phyloP scores from a whole-genome alignment of 108 stramenopile genomes.

The Skeletonema tropicum region DNA sequence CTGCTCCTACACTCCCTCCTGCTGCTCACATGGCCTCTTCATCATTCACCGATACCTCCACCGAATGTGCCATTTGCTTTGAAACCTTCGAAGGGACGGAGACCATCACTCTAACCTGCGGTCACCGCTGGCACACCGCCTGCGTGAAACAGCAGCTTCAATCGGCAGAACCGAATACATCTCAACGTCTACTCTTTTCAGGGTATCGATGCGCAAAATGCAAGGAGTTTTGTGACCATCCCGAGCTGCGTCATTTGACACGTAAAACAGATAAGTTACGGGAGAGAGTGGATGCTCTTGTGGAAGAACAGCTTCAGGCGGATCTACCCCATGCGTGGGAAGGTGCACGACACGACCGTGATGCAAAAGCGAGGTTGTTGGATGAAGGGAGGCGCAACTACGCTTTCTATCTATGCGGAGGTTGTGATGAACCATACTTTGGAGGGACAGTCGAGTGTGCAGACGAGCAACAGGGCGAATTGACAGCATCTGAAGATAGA shows the following conservation, averaged over 20 bases:
- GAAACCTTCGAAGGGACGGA: slow-evolving; percentile 32
- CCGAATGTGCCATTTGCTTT: slow-evolving; percentile 75
- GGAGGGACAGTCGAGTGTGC: slow-evolving; percentile 77
- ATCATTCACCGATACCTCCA: slow-evolving; percentile 56
- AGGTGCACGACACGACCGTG: slow-evolving; percentile 10
- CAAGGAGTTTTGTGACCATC: slow-evolving; percentile 55
- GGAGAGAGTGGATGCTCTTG: slow-evolving; percentile 56
- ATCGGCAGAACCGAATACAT: slow-evolving; percentile 45
- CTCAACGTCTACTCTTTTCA: slow-evolving; percentile 59
- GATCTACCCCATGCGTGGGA: slow-evolving; percentile 41
- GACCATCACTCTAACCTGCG: slow-evolving; percentile 57
- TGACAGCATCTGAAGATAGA: slow-evolving; percentile 34
- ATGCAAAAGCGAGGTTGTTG: slow-evolving; percentile 18
- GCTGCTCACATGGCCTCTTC: slow-evolving; percentile 11
- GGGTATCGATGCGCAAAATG: slow-evolving; percentile 78
- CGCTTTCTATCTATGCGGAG: slow-evolving; percentile 68
- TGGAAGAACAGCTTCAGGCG: slow-evolving; percentile 52
- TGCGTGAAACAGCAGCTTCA: slow-evolving; percentile 62
- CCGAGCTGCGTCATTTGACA: slow-evolving; percentile 56
- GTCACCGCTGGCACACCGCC: slow-evolving; percentile 62
- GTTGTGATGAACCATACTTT: slow-evolving; percentile 73
- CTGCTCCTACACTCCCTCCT: no score
- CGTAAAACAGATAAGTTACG: slow-evolving; percentile 59
- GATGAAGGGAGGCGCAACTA: slow-evolving; percentile 55
- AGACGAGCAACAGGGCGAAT: slow-evolving; percentile 48